These are phyloP conservation scores for Lasiodiplodia sp. DNA, from an alignment of 2,329 filamentous ascomycete species.

Conservation along the genomic window DNA sequence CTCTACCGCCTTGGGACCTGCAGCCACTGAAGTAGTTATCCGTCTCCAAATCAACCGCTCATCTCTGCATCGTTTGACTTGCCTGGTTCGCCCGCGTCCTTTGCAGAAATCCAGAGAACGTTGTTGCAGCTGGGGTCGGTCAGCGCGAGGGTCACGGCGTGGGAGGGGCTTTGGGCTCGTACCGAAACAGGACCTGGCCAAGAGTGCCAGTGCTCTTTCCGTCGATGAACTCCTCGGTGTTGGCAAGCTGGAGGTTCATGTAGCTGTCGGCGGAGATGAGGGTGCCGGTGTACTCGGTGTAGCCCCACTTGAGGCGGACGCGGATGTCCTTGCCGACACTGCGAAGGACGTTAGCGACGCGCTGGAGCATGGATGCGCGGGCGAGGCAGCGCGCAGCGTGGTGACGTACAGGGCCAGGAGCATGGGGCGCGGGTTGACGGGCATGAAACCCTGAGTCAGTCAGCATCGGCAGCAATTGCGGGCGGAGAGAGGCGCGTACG, in stretches of 20 bases:
- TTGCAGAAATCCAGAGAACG: slow-evolving; percentile 85
- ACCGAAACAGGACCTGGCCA: slow-evolving; percentile 93
- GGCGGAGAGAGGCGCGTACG: not conserved
- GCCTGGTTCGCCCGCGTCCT: slow-evolving; percentile 49
- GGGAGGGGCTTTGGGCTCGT: slow-evolving; percentile 37
- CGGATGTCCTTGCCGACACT: slow-evolving; percentile 87
- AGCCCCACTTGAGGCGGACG: slow-evolving; percentile 95
- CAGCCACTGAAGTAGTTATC: slow-evolving; percentile 3
- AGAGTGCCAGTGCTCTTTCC: slow-evolving; percentile 84
- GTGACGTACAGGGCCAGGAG: slow-evolving; percentile 83
- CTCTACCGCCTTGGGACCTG: not conserved
- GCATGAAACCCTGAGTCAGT: slow-evolving; percentile 68
- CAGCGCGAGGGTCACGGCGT: not conserved
- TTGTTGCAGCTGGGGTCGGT: slow-evolving; percentile 80
- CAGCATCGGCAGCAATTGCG: not conserved
- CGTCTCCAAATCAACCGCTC: slow-evolving; percentile 31
- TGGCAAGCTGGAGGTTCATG: slow-evolving; percentile 96
- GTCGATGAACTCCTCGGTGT: slow-evolving; percentile 91
- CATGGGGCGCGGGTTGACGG: slow-evolving; percentile 95
- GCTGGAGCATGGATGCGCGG: not conserved
- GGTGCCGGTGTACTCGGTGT: slow-evolving; percentile 95
- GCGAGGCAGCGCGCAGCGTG: not conserved
- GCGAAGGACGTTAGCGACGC: not conserved
- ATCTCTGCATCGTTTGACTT: slow-evolving; percentile 31
- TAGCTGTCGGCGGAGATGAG: slow-evolving; percentile 95